Base-by-base conservation (phyloP, 257 asterid species). In the Fraxinus anomala region DNA sequence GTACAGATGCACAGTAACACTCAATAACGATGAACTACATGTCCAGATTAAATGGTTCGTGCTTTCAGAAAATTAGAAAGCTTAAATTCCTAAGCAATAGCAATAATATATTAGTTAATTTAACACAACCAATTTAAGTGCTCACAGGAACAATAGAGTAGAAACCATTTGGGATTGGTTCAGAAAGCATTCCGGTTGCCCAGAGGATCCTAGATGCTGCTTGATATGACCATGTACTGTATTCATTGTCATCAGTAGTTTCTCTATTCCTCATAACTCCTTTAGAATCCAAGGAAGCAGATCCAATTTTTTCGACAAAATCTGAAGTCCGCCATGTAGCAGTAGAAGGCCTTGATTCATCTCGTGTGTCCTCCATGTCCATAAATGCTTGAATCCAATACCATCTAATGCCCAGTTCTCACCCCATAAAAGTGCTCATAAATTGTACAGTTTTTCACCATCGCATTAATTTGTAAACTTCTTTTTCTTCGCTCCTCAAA, bases 61-160 rank as follows among this genome's bases (percentile, higher is more conserved):
- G 21, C n/a, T 49, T 49, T 14, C 39, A 68, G 21, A 68, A 44
- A 59, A 44, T 63, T 72, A 49, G 72, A 40, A 61, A 42, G 7
- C 21, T 7, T 28, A 71, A 76, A 75, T 23, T n/a, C 73, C 70
- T 34, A 63, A 61, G 76, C 82, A 77, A 80, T n/a, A 61, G 72
- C 28, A 56, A 74, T 75, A 37, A 37, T 31, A 68, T 12, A 78
- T 71, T 34, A 30, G 37, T 56, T 70, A 76, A 81, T n/a, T 36
- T 65, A 79, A 12, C 74, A 74, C n/a, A 78, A 81, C 39, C 75
- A 51, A 77, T 68, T 56, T 73, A 73, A 73, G 83, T 77, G 81
- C 99, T 95, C 86, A 95, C 99, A 19, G 98, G 97, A 82, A 88
- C 89, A 81, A 93, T 86, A 75, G 96, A 91, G 89, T 91, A 95